Evolutionary conservation across 2,329 filamentous ascomycete genomes (phyloP), one percentile per base, ranked within the genome.

Genomic region (Fragosphaeria purpurea): DNA sequence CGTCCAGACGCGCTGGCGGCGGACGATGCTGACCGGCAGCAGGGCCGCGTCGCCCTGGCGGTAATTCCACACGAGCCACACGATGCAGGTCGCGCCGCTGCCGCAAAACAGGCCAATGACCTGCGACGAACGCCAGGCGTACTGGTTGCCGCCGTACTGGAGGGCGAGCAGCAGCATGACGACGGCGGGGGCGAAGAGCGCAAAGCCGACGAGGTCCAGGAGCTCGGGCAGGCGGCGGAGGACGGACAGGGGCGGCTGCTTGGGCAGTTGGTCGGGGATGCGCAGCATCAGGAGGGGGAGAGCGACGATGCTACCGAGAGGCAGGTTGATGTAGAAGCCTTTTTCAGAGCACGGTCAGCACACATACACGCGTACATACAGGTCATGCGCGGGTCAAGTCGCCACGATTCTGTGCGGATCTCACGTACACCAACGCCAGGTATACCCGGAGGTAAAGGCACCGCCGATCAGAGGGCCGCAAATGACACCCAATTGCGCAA

Each of bases 271-370:
- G 12, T 71, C 67, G 11, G 69, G 70, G 9, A 70, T 62, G 44
- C 59, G 57, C 30, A 67, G 52, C 8, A 68, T 48, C 1, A 62
- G 22, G 7, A 72, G 45, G 9, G 63, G 57, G 5, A 61, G 5
- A 7, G 60, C 68, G 3, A 67, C 62, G 11, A 69, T 12, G 3
- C 56, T 65, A 4, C 70, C 70, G 33, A 73, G 44, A 1, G 72
- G 71, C 5, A 75, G 62, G 56, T 74, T 74, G 62, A 75, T 63
- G 53, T 69, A 74, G 56, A 73, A 74, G 48, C 67, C 67, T 65
- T 40, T 32, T 22, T 13, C 12, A 13, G 3, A 22, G 22, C 22
- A 22, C 22, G 22, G 22, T 22, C 22, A 22, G 22, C 22, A 22
- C 22, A 22, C 22, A n/a, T n/a, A 22, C 22, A 22, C 2, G 22